Evolutionary conservation across 2,329 filamentous ascomycete species (phyloP).

Genomic region (Stylonectria norvegica): DNA sequence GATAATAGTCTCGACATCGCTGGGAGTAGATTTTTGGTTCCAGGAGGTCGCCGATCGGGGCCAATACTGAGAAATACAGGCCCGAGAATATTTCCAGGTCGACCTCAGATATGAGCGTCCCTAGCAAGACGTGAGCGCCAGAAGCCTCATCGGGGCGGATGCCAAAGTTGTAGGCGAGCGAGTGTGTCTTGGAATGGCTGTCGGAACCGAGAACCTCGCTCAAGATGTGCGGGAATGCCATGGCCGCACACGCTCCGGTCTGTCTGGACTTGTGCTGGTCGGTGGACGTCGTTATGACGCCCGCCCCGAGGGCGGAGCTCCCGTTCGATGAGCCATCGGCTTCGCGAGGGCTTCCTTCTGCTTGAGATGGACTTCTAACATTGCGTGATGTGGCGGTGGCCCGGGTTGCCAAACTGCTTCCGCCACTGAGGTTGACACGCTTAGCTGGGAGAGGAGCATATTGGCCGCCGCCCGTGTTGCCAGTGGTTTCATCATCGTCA

Average conservation of each 20-base stretch:
- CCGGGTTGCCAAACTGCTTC: slow-evolving; percentile 4
- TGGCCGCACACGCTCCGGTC: slow-evolving; percentile 17
- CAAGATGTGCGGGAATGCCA: slow-evolving; percentile 22
- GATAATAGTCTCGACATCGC: slow-evolving; percentile 19
- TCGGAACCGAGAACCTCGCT: slow-evolving; percentile 15
- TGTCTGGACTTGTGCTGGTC: slow-evolving; percentile 18
- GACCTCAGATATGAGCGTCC: slow-evolving; percentile 15
- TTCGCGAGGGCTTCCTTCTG: slow-evolving; percentile 5
- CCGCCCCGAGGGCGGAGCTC: slow-evolving; percentile 4
- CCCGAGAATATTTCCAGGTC: slow-evolving; percentile 16
- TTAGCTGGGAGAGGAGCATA: slow-evolving; percentile 5
- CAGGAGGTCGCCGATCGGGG: slow-evolving; percentile 14
- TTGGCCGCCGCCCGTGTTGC: slow-evolving; percentile 2
- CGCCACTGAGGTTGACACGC: slow-evolving; percentile 5
- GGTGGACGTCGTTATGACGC: slow-evolving; percentile 2
- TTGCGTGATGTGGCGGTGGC: slow-evolving; percentile 5
- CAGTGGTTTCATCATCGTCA: slow-evolving; percentile 4
- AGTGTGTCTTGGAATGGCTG: slow-evolving; percentile 16
- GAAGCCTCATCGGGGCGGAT: slow-evolving; percentile 20
- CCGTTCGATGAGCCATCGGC: slow-evolving; percentile 8
- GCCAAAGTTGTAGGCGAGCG: slow-evolving; percentile 23
- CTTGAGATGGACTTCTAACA: slow-evolving; percentile 4
- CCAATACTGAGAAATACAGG: slow-evolving; percentile 17
- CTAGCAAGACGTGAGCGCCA: slow-evolving; percentile 8
- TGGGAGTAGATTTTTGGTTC: slow-evolving; percentile 10